Evolutionary conservation across 192 early-diverging fungal species (phyloP).

Genomic region (Coemansia sp.): DNA sequence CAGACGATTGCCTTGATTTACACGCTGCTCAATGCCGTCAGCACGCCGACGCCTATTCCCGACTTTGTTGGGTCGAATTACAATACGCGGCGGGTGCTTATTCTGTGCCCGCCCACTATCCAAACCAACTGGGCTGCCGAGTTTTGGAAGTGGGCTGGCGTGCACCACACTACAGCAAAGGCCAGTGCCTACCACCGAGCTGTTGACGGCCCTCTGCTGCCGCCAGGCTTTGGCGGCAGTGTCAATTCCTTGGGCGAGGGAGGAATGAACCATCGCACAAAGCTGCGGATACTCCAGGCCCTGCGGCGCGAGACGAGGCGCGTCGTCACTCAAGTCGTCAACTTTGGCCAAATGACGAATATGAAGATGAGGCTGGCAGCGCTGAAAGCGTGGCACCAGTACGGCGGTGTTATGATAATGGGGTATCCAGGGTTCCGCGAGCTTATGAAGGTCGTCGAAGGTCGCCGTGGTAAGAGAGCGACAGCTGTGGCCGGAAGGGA

Average conservation of each 20-base stretch:
- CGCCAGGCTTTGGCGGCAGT: background rate
- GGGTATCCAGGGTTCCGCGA: slow-evolving; percentile 67
- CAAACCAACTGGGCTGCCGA: slow-evolving; percentile 76
- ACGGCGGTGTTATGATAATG: slow-evolving; percentile 71
- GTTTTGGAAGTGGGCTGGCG: slow-evolving; percentile 68
- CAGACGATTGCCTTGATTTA: slow-evolving; percentile 75
- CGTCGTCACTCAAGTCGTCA: slow-evolving; percentile 56
- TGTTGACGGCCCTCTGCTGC: slow-evolving; percentile 20
- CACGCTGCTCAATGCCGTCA: slow-evolving; percentile 68
- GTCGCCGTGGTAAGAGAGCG: background rate
- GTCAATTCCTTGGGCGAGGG: background rate
- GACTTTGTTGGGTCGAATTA: slow-evolving; percentile 61
- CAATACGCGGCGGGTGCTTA: slow-evolving; percentile 61
- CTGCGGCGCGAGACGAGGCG: slow-evolving; percentile 14
- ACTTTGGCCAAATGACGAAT: slow-evolving; percentile 33
- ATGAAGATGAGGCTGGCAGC: slow-evolving; percentile 20
- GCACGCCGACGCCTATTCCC: slow-evolving; percentile 27
- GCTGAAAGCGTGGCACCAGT: slow-evolving; percentile 60
- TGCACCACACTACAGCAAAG: slow-evolving; percentile 16
- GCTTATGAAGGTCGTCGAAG: slow-evolving; percentile 25
- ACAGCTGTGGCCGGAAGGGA: background rate
- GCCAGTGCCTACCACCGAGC: slow-evolving; percentile 6
- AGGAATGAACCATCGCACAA: background rate
- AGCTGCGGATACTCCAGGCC: slow-evolving; percentile 5
- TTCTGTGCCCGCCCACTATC: slow-evolving; percentile 74